These are phyloP conservation scores for Dillenia suffruticosa DNA, from an alignment of 164 flowering plant genomes.

Conservation along the genomic window DNA sequence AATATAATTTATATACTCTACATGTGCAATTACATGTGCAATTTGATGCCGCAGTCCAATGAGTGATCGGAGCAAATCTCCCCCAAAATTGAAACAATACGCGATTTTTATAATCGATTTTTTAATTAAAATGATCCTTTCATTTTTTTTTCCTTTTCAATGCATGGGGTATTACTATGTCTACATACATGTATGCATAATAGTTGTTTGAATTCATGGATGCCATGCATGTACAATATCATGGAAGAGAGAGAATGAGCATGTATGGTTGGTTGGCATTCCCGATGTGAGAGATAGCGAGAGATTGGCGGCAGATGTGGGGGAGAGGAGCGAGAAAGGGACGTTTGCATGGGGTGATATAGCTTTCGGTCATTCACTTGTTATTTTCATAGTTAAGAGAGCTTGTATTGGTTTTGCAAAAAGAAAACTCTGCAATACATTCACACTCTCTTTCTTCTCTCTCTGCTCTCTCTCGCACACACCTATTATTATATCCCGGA, in stretches of 20 bases:
- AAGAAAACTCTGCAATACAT: background rate
- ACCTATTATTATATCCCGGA: conserved; percentile 22
- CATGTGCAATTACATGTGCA: too few relatives aligned
- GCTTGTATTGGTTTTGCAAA: conserved; percentile 3
- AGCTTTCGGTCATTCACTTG: conserved; percentile 53
- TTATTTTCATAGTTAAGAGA: conserved; percentile 54
- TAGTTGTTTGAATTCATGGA: too few relatives aligned
- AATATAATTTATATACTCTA: too few relatives aligned
- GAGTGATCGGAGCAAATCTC: too few relatives aligned
- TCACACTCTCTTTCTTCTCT: background rate
- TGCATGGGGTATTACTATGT: too few relatives aligned
- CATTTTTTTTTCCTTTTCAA: too few relatives aligned
- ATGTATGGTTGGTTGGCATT: conserved; percentile 13
- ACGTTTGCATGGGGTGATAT: conserved; percentile 59
- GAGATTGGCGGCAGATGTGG: conserved; percentile 58
- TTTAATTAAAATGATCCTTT: too few relatives aligned
- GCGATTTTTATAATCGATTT: too few relatives aligned
- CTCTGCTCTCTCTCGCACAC: conserved; percentile 22
- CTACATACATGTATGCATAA: too few relatives aligned
- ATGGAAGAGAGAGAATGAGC: background rate
- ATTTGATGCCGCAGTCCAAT: too few relatives aligned
- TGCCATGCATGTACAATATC: background rate
- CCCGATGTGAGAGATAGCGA: conserved; percentile 3
- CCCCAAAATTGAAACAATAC: too few relatives aligned
- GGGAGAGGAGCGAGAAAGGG: conserved; percentile 57